Base-by-base conservation (phyloP, 805 yeast genomes). In the Schwanniomyces polymorphus region DNA sequence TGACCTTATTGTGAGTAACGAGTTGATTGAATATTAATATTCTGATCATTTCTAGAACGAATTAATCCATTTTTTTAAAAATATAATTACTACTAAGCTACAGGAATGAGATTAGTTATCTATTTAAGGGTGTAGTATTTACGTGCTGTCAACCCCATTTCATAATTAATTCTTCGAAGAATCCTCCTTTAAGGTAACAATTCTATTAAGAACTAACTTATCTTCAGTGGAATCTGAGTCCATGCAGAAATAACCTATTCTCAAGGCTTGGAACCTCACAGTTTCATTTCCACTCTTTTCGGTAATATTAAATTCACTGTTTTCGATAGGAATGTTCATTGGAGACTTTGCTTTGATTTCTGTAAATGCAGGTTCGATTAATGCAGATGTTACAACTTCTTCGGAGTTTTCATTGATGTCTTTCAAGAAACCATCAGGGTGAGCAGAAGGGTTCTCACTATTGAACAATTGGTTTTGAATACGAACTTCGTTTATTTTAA, bases 211-310 rank as follows among this genome's bases (percentile, higher is more conserved):
- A 28, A 94, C 78, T 53, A 91, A 70, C 49, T 73, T 76, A 26
- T 80, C 85, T 16, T 71, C 76, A 8, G 76, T 70, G 47, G 88
- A 72, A 53, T 92, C 97, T 56, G 79, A 81, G 65, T 94, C 99
- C 65, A 90, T 67, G 61, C 97, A 85, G 81, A 91, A 94, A 70
- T 94, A 94, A 27, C 99, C 99, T 40, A 89, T 92, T 72, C 99
- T 84, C 68, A 94, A 80, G 27, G 97, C 99, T 75, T 94, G 99
- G 90, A 94, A 94, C 69, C 99, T 82, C 27, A 88, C 90, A n/a
- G 91, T 80, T 66, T 91, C 96, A 52, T 76, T 70, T 28, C 77
- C 77, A 34, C 69, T 68, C 50, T 79, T 77, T 65, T 94, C 97
- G 56, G 79, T 76, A 54, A 91, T 86, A 61, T 78, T 77, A 64